phyloP scores from a whole-genome alignment of 2,329 filamentous ascomycete genomes.

The Eutypa lata region DNA sequence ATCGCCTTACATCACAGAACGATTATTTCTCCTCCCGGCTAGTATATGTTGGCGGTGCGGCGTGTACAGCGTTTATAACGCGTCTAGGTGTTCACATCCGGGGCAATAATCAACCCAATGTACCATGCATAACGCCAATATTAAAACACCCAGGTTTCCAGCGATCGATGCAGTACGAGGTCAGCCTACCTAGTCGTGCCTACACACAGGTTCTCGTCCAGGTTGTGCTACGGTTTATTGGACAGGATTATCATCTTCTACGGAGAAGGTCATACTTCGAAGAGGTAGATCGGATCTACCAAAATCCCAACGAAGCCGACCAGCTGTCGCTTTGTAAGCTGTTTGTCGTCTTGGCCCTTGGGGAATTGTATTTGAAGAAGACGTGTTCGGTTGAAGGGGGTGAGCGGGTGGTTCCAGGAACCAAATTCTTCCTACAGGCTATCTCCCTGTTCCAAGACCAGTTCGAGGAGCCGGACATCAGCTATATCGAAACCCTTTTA shows the following conservation, averaged over 20 bases:
- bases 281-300: slow-evolving; percentile 29
- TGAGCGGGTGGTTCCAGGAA: slow-evolving; percentile 31
- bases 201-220: slow-evolving; percentile 33
- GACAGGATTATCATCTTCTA: slow-evolving; percentile 33
- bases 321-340: slow-evolving; percentile 8
- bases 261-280: slow-evolving; percentile 28
- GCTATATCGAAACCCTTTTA: slow-evolving; percentile 34
- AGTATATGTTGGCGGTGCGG: slow-evolving; percentile 15
- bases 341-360: slow-evolving; percentile 14
- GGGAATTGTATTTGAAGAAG: slow-evolving; percentile 15
- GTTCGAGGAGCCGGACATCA: slow-evolving; percentile 33
- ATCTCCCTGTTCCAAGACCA: slow-evolving; percentile 31
- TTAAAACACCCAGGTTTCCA: slow-evolving; percentile 9
- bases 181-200: slow-evolving; percentile 30
- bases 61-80: slow-evolving; percentile 14
- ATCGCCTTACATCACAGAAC: slow-evolving; percentile 11
- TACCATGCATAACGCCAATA: slow-evolving; percentile 11
- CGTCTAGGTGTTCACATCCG: slow-evolving; percentile 7
- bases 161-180: slow-evolving; percentile 10
- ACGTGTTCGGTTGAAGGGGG: slow-evolving; percentile 6
- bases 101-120: slow-evolving; percentile 1
- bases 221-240: slow-evolving; percentile 32
- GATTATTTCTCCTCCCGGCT: slow-evolving; percentile 8
- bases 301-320: slow-evolving; percentile 15
- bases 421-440: slow-evolving; percentile 32